Conservation (phyloP, 306 rosid species). For the Elaeagnus macrophylla region DNA sequence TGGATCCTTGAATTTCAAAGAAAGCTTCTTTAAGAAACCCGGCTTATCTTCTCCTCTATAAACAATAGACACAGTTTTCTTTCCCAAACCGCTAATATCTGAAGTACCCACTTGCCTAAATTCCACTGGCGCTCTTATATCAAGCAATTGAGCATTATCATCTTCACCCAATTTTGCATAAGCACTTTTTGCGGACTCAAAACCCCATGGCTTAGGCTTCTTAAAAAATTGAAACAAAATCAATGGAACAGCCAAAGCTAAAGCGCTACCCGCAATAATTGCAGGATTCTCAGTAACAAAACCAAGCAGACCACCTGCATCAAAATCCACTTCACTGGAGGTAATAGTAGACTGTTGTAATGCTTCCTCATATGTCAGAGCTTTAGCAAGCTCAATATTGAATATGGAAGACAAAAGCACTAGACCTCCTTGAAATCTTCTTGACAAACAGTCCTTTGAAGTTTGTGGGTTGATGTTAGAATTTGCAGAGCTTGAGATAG, state of each 20-base stretch:
- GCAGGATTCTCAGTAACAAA: slow-evolving; percentile 68
- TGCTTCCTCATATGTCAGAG: slow-evolving; percentile 80
- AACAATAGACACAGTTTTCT: slow-evolving; percentile 53
- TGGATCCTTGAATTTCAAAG: slow-evolving; percentile 79
- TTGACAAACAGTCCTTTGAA: slow-evolving; percentile 21
- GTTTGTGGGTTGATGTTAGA: slow-evolving; percentile 20
- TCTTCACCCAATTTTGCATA: slow-evolving; percentile 69
- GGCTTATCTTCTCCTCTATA: slow-evolving; percentile 76
- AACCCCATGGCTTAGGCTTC: slow-evolving; percentile 75
- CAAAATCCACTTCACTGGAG: slow-evolving; percentile 36
- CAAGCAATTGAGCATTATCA: slow-evolving; percentile 66
- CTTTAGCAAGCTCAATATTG: slow-evolving; percentile 46
- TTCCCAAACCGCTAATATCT: slow-evolving; percentile 56
- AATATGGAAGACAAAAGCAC: slow-evolving; percentile 48
- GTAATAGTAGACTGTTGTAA: slow-evolving; percentile 28
- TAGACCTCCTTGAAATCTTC: slow-evolving; percentile 39
- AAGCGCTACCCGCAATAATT: slow-evolving; percentile 63
- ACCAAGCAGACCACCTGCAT: slow-evolving; percentile 35
- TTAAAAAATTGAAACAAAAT: slow-evolving; percentile 61
- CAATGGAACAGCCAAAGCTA: slow-evolving; percentile 65
- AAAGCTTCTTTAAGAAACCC: slow-evolving; percentile 72
- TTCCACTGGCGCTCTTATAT: slow-evolving; percentile 62
- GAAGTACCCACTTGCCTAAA: slow-evolving; percentile 66
- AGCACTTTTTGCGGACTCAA: slow-evolving; percentile 80
- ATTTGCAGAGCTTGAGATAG: slow-evolving; percentile 31